phyloP scores from a whole-genome alignment of 768 basidiomycete genomes.

The Tubosaeta sp. region DNA sequence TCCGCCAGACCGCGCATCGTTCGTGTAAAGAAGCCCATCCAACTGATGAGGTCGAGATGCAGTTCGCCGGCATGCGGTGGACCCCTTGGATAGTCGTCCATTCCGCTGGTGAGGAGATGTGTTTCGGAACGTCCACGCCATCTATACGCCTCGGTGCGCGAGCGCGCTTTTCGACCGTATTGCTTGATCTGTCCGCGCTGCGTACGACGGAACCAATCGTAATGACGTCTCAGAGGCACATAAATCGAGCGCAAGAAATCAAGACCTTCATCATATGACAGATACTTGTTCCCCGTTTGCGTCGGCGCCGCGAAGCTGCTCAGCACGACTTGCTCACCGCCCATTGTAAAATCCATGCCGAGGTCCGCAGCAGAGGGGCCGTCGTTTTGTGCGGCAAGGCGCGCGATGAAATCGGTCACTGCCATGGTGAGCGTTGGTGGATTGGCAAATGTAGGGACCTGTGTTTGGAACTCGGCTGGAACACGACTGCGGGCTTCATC shows the following conservation, averaged over 20 bases:
- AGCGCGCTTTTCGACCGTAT: slow-evolving; percentile 78
- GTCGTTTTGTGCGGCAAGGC: slow-evolving; percentile 46
- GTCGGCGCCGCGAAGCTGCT: slow-evolving; percentile 13
- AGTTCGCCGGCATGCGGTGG: slow-evolving; percentile 88
- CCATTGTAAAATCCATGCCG: slow-evolving; percentile 58
- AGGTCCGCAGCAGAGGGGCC: slow-evolving; percentile 59
- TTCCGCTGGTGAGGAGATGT: slow-evolving; percentile 89
- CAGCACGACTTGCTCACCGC: slow-evolving; percentile 51
- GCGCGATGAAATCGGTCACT: slow-evolving; percentile 82
- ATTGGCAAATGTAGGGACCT: slow-evolving; percentile 92
- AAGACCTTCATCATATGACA: slow-evolving; percentile 57
- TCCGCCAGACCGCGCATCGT: slow-evolving; percentile 91
- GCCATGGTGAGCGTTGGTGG: slow-evolving; percentile 95
- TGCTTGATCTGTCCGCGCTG: slow-evolving; percentile 93
- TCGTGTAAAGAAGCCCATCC: slow-evolving; percentile 94
- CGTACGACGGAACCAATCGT: slow-evolving; percentile 94
- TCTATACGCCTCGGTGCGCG: slow-evolving; percentile 86
- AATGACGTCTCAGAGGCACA: slow-evolving; percentile 79
- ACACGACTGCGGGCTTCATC: slow-evolving; percentile 97
- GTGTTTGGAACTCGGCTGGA: slow-evolving; percentile 84
- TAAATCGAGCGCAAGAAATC: slow-evolving; percentile 80
- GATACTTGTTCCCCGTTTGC: slow-evolving; percentile 43
- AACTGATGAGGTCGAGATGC: slow-evolving; percentile 89
- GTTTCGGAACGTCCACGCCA: slow-evolving; percentile 87
- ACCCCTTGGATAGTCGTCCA: slow-evolving; percentile 96